phyloP scores from a whole-genome alignment of 2,329 filamentous ascomycete species.

The Colletotrichum eleusines region DNA sequence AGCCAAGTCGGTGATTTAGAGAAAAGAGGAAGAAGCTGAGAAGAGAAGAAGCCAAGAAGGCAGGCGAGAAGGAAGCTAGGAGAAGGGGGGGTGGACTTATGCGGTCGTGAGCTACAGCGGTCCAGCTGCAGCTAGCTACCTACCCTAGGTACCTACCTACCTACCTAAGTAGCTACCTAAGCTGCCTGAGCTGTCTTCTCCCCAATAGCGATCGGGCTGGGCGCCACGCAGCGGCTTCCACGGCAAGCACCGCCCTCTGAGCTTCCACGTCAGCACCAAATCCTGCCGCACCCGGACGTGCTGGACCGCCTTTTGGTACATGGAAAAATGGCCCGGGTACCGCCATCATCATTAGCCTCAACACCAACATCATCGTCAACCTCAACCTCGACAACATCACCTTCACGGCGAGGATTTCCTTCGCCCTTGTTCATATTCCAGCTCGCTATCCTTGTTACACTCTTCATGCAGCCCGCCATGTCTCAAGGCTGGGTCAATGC shows the following conservation, averaged over 20 bases:
- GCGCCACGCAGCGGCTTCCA: slow-evolving; percentile 32
- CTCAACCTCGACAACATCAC: neutral
- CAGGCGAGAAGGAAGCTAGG: neutral
- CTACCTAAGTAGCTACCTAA: neutral
- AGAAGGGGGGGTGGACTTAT: no score
- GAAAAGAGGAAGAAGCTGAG: neutral
- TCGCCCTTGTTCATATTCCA: neutral
- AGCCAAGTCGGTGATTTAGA: neutral
- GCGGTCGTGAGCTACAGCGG: slow-evolving; percentile 11
- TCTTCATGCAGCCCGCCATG: slow-evolving; percentile 31
- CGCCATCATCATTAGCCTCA: slow-evolving; percentile 5
- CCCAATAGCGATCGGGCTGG: slow-evolving; percentile 29
- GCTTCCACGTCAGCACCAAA: slow-evolving; percentile 28
- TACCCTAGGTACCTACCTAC: no score
- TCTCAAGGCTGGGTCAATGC: slow-evolving; percentile 49
- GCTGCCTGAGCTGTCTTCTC: slow-evolving; percentile 12
- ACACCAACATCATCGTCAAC: neutral
- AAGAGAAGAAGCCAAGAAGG: neutral
- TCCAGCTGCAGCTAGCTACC: neutral
- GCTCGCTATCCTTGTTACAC: neutral
- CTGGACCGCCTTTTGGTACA: slow-evolving; percentile 3
- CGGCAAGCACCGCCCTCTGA: slow-evolving; percentile 32
- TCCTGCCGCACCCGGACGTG: slow-evolving; percentile 16
- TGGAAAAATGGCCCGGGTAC: neutral
- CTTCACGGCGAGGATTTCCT: neutral